These are phyloP conservation scores for Funneliformis mosseae DNA, from an alignment of 192 early-diverging fungal genomes.

Conservation along the genomic window DNA sequence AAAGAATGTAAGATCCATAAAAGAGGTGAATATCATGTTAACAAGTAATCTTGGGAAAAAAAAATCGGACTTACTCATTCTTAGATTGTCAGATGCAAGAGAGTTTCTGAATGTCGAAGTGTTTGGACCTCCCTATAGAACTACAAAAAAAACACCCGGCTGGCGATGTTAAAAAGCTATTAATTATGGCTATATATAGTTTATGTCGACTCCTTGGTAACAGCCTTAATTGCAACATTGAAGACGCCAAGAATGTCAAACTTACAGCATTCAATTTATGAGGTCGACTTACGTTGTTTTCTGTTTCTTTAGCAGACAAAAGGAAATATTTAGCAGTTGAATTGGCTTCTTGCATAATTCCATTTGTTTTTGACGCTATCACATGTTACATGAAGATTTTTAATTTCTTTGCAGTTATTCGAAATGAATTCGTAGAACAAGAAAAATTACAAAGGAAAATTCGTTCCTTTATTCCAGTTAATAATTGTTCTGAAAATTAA, in stretches of 20 bases:
- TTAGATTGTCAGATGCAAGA: slow-evolving; percentile 11
- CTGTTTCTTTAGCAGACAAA: not conserved
- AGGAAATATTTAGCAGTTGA: slow-evolving; percentile 30
- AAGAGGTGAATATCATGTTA: slow-evolving; percentile 3
- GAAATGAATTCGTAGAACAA: slow-evolving; percentile 29
- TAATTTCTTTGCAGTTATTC: slow-evolving; percentile 29
- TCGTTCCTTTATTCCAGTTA: slow-evolving; percentile 24
- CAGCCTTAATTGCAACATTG: too few relatives aligned
- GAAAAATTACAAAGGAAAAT: slow-evolving; percentile 28
- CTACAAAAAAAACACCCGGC: too few relatives aligned
- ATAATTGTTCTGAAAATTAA: slow-evolving; percentile 26
- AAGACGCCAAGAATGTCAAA: too few relatives aligned
- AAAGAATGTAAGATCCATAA: slow-evolving; percentile 10
- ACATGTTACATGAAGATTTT: slow-evolving; percentile 22
- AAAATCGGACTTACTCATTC: slow-evolving; percentile 26
- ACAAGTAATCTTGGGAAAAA: not conserved
- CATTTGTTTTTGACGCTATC: slow-evolving; percentile 24
- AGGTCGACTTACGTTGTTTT: too few relatives aligned
- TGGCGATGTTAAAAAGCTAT: too few relatives aligned
- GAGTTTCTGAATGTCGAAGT: slow-evolving; percentile 24
- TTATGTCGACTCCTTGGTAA: too few relatives aligned
- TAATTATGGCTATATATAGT: too few relatives aligned
- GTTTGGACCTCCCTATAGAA: not conserved
- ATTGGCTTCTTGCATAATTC: slow-evolving; percentile 30
- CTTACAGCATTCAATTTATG: too few relatives aligned